phyloP scores from a whole-genome alignment of 306 rosid species.

The Citrullus colocynthis region DNA sequence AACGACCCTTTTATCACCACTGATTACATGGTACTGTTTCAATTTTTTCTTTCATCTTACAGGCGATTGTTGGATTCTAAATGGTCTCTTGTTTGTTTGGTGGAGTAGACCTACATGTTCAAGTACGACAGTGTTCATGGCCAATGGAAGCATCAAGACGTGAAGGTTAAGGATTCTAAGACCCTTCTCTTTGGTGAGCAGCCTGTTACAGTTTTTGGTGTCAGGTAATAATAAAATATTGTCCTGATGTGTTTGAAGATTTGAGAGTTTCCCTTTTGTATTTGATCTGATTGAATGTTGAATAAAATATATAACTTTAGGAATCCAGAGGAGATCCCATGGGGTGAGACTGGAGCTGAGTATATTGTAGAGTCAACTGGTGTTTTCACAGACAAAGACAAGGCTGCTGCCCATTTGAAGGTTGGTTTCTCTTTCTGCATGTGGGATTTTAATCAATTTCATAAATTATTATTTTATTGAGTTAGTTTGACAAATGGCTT shows the following conservation, averaged over 20 bases:
- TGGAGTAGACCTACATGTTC: constrained; percentile 54
- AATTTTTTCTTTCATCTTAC: background rate
- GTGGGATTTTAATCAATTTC: background rate
- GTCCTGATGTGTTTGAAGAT: background rate
- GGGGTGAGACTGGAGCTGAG: constrained; percentile 11
- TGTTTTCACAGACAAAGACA: constrained; percentile 13
- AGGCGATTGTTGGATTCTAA: background rate
- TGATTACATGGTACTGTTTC: constrained; percentile 41
- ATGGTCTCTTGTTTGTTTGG: background rate
- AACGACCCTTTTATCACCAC: constrained; percentile 61
- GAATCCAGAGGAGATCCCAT: constrained; percentile 14
- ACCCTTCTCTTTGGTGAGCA: constrained; percentile 60
- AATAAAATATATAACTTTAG: background rate
- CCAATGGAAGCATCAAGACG: constrained; percentile 52
- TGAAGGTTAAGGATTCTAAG: constrained; percentile 35
- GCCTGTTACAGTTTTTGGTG: constrained; percentile 38
- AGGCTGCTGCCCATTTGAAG: constrained; percentile 16
- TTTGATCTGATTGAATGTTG: background rate
- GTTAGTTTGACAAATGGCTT: background rate
- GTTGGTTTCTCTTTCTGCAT: background rate
- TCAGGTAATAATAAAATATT: constrained; percentile 28
- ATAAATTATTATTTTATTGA: background rate
- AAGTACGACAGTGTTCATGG: constrained; percentile 73
- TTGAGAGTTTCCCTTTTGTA: background rate
- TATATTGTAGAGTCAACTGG: constrained; percentile 13